Base-by-base conservation (phyloP, 2,329 filamentous ascomycete genomes). In the Podosphaera xanthii region DNA sequence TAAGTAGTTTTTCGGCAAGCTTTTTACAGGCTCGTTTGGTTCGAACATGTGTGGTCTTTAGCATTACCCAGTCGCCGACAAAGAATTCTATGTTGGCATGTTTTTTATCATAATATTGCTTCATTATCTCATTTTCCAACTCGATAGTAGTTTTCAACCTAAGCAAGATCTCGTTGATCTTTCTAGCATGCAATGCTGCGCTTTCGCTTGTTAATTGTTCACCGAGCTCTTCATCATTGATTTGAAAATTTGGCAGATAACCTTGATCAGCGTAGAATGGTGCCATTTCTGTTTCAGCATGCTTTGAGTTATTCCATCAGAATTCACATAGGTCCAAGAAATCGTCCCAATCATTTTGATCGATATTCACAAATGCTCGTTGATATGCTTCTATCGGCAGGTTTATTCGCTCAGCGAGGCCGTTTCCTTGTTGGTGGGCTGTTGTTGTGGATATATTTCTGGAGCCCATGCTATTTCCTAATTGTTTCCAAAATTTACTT, bases 311-410 rank as follows among this genome's bases (percentile, higher is more conserved):
- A 52, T 52, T 52, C 50, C 9, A 54, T 1, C 22, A 54, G 8
- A 54, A 54, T 54, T 54, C 50, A 54, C 2, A 35, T 9, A 54
- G 9, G 31, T 54, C 50, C 36, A 54, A 12, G n/a, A 34, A 5
- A 31, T 58, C n/a, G n/a, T 59, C 59, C 58, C 52, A 61, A 9
- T 62, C 57, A 30, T 62, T 36, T 46, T 62, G 10, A 14, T 58
- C 10, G 40, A 60, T 40, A 22, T 62, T 62, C 4, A 60, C 44
- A 50, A 59, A 62, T 9, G 22, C 48, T 12, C 44, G 1, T 12
- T 60, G 22, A 14, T 60, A 62, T 8, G 30, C 2, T 34, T 62
- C 34, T 14, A 62, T 14, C 12, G 34, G 54, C 9, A 59, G n/a
- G 40, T 59, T 60, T 36, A 55, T 22, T 33, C 48, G n/a, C 50